Evolutionary conservation across 257 asterid genomes (phyloP).

Genomic region (Solanum piurae): DNA sequence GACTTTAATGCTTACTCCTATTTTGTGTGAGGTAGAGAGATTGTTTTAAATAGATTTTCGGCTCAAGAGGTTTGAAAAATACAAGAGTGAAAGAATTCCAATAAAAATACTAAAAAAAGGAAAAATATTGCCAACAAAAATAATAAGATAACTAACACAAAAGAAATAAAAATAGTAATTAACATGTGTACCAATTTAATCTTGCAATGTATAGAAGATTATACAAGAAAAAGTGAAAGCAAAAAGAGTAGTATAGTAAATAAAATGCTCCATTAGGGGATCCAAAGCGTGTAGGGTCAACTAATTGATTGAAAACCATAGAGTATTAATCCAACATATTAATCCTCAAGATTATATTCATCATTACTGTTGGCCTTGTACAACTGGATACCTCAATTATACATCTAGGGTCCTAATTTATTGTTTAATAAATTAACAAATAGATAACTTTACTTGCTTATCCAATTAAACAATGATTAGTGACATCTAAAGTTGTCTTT

Average conservation of each 20-base stretch:
- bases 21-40: fast-evolving
- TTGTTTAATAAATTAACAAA: not conserved
- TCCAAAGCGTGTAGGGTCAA: constrained; percentile 2
- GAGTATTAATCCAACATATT: not conserved
- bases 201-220: not conserved
- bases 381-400: constrained; percentile 16
- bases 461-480: not conserved
- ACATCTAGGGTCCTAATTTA: not conserved
- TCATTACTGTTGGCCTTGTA: not conserved
- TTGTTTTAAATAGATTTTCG: not conserved
- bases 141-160: not conserved
- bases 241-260: too few relatives aligned
- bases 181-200: not conserved
- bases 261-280: not conserved
- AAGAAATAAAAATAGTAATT: not conserved
- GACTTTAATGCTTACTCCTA: not conserved
- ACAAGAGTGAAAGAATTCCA: not conserved
- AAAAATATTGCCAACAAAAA: not conserved
- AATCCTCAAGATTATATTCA: constrained; percentile 3
- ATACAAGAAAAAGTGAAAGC: not conserved
- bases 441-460: not conserved
- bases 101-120: not conserved
- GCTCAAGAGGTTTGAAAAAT: fast-evolving
- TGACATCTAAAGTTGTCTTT: not conserved
- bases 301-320: not conserved